Evolutionary conservation across 2,329 filamentous ascomycete species (phyloP).

Genomic region (Fusarium sp.): DNA sequence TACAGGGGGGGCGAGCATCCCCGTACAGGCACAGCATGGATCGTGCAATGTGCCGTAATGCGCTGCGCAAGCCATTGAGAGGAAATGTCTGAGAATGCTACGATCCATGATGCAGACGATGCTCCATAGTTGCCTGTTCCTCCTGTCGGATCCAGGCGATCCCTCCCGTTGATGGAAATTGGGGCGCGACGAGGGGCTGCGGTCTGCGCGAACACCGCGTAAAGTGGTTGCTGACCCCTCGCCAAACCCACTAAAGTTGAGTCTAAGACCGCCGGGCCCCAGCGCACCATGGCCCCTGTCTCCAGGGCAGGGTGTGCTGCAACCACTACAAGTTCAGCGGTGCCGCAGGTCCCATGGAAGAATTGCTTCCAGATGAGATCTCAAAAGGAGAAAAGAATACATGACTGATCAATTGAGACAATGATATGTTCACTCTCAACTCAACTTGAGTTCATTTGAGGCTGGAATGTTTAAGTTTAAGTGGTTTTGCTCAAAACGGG

Average conservation of each 20-base stretch:
- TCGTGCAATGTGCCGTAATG: slow-evolving; percentile 6
- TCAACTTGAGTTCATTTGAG: background rate
- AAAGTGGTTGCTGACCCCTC: slow-evolving; percentile 41
- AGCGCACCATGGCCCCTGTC: slow-evolving; percentile 20
- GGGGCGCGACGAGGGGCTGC: slow-evolving; percentile 43
- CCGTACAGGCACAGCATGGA: slow-evolving; percentile 32
- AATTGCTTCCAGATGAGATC: slow-evolving; percentile 19
- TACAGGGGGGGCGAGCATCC: slow-evolving; percentile 30
- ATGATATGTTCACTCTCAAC: background rate
- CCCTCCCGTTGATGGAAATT: slow-evolving; percentile 38
- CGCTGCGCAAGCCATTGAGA: slow-evolving; percentile 12
- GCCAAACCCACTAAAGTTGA: slow-evolving; percentile 40
- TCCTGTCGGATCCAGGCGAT: slow-evolving; percentile 37
- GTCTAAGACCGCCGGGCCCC: slow-evolving; percentile 29
- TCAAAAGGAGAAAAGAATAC: background rate
- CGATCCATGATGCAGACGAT: slow-evolving; percentile 35
- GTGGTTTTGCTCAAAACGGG: background rate
- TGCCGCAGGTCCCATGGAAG: slow-evolving; percentile 31
- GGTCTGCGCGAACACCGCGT: slow-evolving; percentile 41
- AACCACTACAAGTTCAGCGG: slow-evolving; percentile 33
- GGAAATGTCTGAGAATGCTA: slow-evolving; percentile 32
- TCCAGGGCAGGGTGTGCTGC: slow-evolving; percentile 27
- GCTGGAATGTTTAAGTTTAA: slow-evolving; percentile 4
- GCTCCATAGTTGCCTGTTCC: slow-evolving; percentile 46
- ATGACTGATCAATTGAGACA: slow-evolving; percentile 30